Base-by-base conservation (phyloP, 768 basidiomycete species). In the Tricholoma furcatifolium region DNA sequence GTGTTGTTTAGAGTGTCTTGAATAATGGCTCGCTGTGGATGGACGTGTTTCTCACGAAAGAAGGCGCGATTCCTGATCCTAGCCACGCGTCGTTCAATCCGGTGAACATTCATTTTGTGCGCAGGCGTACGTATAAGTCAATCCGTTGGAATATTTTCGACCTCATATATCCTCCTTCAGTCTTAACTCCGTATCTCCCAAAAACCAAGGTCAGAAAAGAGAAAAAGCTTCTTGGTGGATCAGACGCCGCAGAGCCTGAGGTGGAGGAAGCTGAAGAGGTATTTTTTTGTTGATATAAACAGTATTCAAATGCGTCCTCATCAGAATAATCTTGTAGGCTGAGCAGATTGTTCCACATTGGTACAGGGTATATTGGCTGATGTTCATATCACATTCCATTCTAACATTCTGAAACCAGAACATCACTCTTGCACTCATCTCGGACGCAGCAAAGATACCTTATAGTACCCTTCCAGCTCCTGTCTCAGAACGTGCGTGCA, bases 11-110 rank as follows among this genome's bases (percentile, higher is more conserved):
- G 91, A 77, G 74, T 44, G 93, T 93, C 10, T 76, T 88, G 62
- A 76, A 75, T 51, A 96, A 96, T 64, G 88, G 81, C 10, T 82
- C 88, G 2, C 68, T 94, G 43, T 96, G 88, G 87, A 87, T 87
- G 14, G 90, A 95, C 60, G 75, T 93, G 5, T 89, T 88, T 65
- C 68, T 96, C 7, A 77, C 83, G 0, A 84, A 79, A 56, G 77
- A 87, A 40, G 82, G 82, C 0, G 77, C 80, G 9, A 82, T 76
- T 58, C 87, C 87, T 0, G 76, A 93, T 60, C 88, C 88, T 8
- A 69, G 75, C 10, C 74, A 77, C 48, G 59, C 74, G 21, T 57
- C 67, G 0, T 93, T 83, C 64, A 71, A 81, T 50, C 74, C 77
- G 6, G 65, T 70, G 10, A 74, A 81, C 46, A 77, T 93, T 5